phyloP scores from a whole-genome alignment of 805 yeast species.

The Metschnikowia vanudenii region DNA sequence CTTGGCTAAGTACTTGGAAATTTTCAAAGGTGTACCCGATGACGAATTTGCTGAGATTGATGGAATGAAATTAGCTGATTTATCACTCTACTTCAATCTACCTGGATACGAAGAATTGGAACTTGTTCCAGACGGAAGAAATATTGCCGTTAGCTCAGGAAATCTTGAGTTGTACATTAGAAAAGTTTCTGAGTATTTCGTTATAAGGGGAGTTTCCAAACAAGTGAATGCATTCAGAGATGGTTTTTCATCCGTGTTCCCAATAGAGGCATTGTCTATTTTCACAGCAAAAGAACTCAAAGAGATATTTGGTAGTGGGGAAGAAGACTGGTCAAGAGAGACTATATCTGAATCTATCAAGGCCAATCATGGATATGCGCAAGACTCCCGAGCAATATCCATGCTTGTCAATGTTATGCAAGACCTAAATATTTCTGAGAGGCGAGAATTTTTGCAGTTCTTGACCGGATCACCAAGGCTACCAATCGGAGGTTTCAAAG shows the following conservation, averaged over 20 bases:
- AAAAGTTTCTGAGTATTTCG: slow-evolving; percentile 53
- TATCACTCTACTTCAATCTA: slow-evolving; percentile 63
- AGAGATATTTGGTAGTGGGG: slow-evolving; percentile 68
- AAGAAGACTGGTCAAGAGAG: slow-evolving; percentile 81
- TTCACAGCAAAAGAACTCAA: slow-evolving; percentile 75
- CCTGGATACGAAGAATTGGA: slow-evolving; percentile 74
- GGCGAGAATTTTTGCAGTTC: slow-evolving; percentile 77
- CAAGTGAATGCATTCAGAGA: slow-evolving; percentile 69
- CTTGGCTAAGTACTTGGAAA: slow-evolving; percentile 43
- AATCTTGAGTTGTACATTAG: slow-evolving; percentile 61
- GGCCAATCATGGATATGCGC: slow-evolving; percentile 88
- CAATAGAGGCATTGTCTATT: slow-evolving; percentile 65
- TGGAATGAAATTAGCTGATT: slow-evolving; percentile 47
- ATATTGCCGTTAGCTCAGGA: slow-evolving; percentile 44
- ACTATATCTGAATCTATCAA: slow-evolving; percentile 59
- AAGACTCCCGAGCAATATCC: slow-evolving; percentile 63
- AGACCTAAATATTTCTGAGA: slow-evolving; percentile 51
- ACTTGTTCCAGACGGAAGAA: slow-evolving; percentile 55
- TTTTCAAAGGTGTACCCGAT: slow-evolving; percentile 14
- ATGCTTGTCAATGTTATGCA: slow-evolving; percentile 62
- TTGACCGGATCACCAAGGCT: slow-evolving; percentile 90
- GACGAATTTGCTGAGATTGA: slow-evolving; percentile 25
- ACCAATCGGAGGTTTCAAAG: slow-evolving; percentile 91
- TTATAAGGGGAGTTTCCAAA: slow-evolving; percentile 59
- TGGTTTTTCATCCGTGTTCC: slow-evolving; percentile 84